Conservation (phyloP, 805 yeast genomes). For the Brettanomyces naardenensis region DNA sequence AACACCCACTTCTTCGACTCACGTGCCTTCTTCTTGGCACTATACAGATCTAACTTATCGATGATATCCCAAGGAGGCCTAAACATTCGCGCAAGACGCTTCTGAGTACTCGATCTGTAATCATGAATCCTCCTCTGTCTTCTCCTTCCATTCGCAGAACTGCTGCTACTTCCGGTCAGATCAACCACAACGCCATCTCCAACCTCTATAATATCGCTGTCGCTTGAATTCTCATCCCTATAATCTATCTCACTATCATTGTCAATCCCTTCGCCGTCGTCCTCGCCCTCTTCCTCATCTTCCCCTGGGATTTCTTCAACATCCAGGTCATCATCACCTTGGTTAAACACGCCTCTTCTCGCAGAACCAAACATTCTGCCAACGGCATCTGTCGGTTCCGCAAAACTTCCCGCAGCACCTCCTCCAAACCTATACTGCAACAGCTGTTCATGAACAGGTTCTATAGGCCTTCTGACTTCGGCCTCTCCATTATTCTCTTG, state of each 20-base stretch:
- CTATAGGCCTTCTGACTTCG: slow-evolving; percentile 69
- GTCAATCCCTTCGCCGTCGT: slow-evolving; percentile 30
- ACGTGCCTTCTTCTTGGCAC: slow-evolving; percentile 65
- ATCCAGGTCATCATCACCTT: slow-evolving; percentile 31
- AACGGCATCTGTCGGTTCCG: slow-evolving; percentile 13
- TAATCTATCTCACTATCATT: slow-evolving; percentile 24
- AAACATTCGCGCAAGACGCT: slow-evolving; percentile 72
- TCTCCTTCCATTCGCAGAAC: slow-evolving; percentile 9
- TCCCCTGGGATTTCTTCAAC: slow-evolving; percentile 27
- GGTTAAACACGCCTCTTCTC: slow-evolving; percentile 53
- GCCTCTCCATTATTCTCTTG: slow-evolving; percentile 29
- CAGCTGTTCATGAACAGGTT: slow-evolving; percentile 65
- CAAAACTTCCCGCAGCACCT: slow-evolving; percentile 9
- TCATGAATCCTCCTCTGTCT: slow-evolving; percentile 24
- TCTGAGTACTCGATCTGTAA: slow-evolving; percentile 36
- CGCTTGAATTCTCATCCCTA: slow-evolving; percentile 29
- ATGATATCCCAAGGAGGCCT: slow-evolving; percentile 93
- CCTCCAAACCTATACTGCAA: slow-evolving; percentile 9
- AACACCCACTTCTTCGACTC: slow-evolving; percentile 69
- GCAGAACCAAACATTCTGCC: slow-evolving; percentile 42
- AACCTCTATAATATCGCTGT: slow-evolving; percentile 25
- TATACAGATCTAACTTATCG: slow-evolving; percentile 56
- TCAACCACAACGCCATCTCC: slow-evolving; percentile 32
- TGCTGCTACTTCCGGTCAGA: slow-evolving; percentile 18
- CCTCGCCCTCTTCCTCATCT: slow-evolving; percentile 31